Percentiles rank a stretch among this genome's conserved stretches.
phyloP scores from a whole-genome alignment of 2,329 filamentous ascomycete genomes.

The Blastomyces gilchristii region DNA sequence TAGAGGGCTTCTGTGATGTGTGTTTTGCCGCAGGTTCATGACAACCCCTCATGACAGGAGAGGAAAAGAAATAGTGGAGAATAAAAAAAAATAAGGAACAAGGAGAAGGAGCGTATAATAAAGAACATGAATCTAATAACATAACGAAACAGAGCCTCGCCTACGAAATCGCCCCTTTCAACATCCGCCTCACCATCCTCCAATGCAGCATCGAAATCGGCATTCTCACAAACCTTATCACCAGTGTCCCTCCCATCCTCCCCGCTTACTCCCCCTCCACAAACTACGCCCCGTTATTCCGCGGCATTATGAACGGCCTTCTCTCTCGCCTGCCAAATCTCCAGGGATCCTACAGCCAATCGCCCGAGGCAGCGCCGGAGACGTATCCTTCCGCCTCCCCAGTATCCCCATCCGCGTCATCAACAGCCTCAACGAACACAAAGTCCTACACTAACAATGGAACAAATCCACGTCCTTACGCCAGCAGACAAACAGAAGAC shows the following conservation, averaged over 20 bases:
- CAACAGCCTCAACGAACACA: background rate
- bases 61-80: background rate
- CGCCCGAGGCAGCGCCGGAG: constrained; percentile 11
- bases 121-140: background rate
- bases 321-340: constrained; percentile 65
- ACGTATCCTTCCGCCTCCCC: constrained; percentile 10
- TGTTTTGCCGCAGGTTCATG: constrained; percentile 9
- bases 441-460: background rate
- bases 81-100: background rate
- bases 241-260: constrained; percentile 66
- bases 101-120: background rate
- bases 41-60: background rate
- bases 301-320: constrained; percentile 71
- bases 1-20: constrained; percentile 90
- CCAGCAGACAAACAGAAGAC: background rate
- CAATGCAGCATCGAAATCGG: constrained; percentile 92
- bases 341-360: constrained; percentile 28
- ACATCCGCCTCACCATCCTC: constrained; percentile 89
- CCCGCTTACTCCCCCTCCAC: constrained; percentile 56
- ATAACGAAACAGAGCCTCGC: constrained; percentile 52
- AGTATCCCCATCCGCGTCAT: constrained; percentile 11
- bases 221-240: constrained; percentile 75
- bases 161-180: constrained; percentile 94
- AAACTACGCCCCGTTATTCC: constrained; percentile 67
- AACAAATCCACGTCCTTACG: background rate